Evolutionary conservation across 2,329 filamentous ascomycete genomes (phyloP).

Genomic region (Chlorencoelia australis): DNA sequence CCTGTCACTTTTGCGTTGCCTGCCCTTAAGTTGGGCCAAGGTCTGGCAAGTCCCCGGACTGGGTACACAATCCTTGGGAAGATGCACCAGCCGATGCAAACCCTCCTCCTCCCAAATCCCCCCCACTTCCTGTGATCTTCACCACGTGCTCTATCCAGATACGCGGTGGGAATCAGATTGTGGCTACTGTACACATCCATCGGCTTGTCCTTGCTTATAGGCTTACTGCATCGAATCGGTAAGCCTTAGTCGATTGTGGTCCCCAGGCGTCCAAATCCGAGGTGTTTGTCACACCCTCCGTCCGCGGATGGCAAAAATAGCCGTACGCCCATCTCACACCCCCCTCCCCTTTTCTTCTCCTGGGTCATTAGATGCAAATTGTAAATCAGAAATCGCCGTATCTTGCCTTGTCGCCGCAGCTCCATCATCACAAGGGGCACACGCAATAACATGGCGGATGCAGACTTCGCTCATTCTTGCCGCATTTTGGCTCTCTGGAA

Average conservation of each 20-base stretch:
- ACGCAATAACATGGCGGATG: conserved; percentile 1
- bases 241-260: too few species aligned
- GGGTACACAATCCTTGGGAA: not conserved
- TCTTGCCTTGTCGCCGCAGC: conserved; percentile 1
- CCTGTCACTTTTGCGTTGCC: too few species aligned
- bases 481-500: not conserved
- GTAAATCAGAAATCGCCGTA: conserved; percentile 4
- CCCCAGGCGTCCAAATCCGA: too few species aligned
- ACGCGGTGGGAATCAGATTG: conserved; percentile 7
- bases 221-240: too few species aligned
- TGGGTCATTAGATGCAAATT: conserved; percentile 3
- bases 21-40: not conserved
- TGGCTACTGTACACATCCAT: conserved; percentile 1
- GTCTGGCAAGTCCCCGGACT: conserved; percentile 1
- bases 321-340: conserved; percentile 2
- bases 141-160: conserved; percentile 8
- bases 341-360: not conserved
- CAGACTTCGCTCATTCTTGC: not conserved
- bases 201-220: not conserved
- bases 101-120: conserved; percentile 1
- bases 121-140: conserved; percentile 1
- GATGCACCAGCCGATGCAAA: not conserved
- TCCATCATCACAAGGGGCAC: conserved; percentile 1
- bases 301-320: too few species aligned
- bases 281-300: too few species aligned